Evolutionary conservation across 495 filamentous ascomycete genomes (phyloP).

Genomic region (Terfezia boudieri): DNA sequence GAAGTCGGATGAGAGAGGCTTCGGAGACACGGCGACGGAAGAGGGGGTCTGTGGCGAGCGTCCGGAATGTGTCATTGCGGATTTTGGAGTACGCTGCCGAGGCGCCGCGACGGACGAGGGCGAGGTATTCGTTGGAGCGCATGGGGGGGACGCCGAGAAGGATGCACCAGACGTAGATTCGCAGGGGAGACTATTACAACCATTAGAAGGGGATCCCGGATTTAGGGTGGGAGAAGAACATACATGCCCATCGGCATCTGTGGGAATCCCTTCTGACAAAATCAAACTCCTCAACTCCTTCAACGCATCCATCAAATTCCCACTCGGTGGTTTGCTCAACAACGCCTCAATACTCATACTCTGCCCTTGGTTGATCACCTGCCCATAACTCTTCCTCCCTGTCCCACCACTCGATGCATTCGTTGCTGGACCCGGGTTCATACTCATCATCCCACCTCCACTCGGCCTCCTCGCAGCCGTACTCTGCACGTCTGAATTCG

Average conservation of each 20-base stretch:
- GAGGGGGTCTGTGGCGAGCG: slow-evolving; percentile 78
- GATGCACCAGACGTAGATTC: slow-evolving; percentile 90
- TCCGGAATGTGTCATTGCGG: slow-evolving; percentile 93
- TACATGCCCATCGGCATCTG: slow-evolving; percentile 19
- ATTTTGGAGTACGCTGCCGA: slow-evolving; percentile 94
- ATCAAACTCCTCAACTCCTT: slow-evolving; percentile 16
- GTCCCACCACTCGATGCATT: not conserved
- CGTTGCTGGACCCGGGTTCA: not conserved
- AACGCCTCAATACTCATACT: slow-evolving; percentile 14
- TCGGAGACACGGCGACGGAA: slow-evolving; percentile 90
- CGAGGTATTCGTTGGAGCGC: slow-evolving; percentile 65
- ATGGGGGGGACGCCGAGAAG: slow-evolving; percentile 68
- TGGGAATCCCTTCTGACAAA: slow-evolving; percentile 14
- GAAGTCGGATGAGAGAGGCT: slow-evolving; percentile 75
- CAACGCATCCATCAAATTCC: slow-evolving; percentile 13
- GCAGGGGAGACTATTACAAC: slow-evolving; percentile 49
- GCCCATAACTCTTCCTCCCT: not conserved
- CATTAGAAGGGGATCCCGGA: slow-evolving; percentile 2
- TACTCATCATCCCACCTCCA: not conserved
- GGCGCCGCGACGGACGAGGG: slow-evolving; percentile 73
- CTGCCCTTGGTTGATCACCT: slow-evolving; percentile 2
- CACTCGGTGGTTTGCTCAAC: slow-evolving; percentile 14
- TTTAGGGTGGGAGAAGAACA: not conserved
- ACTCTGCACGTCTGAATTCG: not conserved
- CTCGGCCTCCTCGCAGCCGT: not conserved